Percentiles rank a stretch among this genome's conserved stretches.
Conservation (phyloP, 257 asterid genomes). For the Coffea eugenioides region DNA sequence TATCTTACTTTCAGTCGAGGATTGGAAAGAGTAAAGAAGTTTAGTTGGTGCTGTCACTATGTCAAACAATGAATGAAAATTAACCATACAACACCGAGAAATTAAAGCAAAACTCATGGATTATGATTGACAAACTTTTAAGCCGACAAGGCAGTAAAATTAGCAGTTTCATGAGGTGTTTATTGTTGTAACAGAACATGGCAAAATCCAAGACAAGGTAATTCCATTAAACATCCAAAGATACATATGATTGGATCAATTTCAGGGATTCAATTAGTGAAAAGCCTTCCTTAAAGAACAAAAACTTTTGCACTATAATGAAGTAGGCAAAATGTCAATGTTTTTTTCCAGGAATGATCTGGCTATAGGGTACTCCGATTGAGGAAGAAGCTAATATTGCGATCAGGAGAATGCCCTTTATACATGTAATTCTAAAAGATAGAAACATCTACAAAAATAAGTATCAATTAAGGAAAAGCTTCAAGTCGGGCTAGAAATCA, state of each 20-base stretch:
- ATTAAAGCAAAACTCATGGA: not conserved
- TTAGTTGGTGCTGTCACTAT: not conserved
- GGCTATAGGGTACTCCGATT: not conserved
- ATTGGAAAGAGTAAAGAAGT: not conserved
- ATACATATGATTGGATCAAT: not conserved
- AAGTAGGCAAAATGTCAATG: not conserved
- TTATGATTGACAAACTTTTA: not conserved
- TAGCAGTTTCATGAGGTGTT: not conserved
- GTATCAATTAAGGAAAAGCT: not conserved
- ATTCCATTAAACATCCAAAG: not conserved
- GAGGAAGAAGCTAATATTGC: not conserved
- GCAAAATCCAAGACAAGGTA: not conserved
- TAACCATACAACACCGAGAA: not conserved
- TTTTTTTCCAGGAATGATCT: not conserved
- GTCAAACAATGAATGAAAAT: too few species aligned
- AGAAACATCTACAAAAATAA: not conserved
- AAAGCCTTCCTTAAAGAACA: not conserved
- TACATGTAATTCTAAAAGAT: not conserved
- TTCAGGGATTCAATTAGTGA: not conserved
- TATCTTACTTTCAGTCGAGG: not conserved
- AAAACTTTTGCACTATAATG: not conserved
- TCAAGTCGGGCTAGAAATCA: not conserved
- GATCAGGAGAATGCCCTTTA: not conserved
- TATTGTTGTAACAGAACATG: not conserved
- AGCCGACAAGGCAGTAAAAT: not conserved